These are phyloP conservation scores for Coemansia interrupta DNA, from an alignment of 192 early-diverging fungal genomes.

Conservation along the genomic window DNA sequence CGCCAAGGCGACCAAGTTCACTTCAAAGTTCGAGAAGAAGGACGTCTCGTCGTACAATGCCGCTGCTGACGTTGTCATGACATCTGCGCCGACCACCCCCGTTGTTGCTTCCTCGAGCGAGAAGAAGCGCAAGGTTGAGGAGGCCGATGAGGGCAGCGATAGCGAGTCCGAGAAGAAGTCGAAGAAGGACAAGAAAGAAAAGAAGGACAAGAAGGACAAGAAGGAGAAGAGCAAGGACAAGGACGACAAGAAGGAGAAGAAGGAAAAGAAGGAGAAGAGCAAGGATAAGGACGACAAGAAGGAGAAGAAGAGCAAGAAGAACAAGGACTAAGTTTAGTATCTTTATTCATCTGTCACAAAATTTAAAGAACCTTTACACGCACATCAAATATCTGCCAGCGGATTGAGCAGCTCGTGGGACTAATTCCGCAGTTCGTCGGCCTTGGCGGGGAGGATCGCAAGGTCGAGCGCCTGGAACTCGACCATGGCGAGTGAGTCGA, in stretches of 20 bases:
- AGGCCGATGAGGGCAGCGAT: constrained; percentile 26
- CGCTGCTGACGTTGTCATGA: constrained; percentile 43
- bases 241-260: constrained; percentile 20
- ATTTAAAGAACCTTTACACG: no score
- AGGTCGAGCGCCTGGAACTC: constrained; percentile 61
- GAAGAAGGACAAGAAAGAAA: constrained; percentile 36
- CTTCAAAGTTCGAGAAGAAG: constrained; percentile 52
- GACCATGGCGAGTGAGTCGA: constrained; percentile 66
- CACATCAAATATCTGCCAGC: no score
- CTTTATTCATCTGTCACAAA: no score
- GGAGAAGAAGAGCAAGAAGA: constrained; percentile 45
- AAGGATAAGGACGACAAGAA: constrained; percentile 46
- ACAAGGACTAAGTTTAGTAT: constrained; percentile 27
- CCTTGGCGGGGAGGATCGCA: constrained; percentile 33
- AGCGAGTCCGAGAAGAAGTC: constrained; percentile 44
- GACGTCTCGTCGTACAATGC: constrained; percentile 54
- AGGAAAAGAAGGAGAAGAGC: constrained; percentile 22
- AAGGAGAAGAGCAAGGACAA: constrained; percentile 29
- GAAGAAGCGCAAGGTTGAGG: constrained; percentile 55
- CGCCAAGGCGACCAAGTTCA: constrained; percentile 47
- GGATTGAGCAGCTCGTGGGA: no score
- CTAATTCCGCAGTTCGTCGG: constrained; percentile 33
- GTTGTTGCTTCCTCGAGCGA: constrained; percentile 21
- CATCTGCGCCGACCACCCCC: constrained; percentile 12
- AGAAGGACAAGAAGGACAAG: constrained; percentile 50